Base-by-base conservation (phyloP, 805 yeast species). In the Wickerhamiella allomyrinae region DNA sequence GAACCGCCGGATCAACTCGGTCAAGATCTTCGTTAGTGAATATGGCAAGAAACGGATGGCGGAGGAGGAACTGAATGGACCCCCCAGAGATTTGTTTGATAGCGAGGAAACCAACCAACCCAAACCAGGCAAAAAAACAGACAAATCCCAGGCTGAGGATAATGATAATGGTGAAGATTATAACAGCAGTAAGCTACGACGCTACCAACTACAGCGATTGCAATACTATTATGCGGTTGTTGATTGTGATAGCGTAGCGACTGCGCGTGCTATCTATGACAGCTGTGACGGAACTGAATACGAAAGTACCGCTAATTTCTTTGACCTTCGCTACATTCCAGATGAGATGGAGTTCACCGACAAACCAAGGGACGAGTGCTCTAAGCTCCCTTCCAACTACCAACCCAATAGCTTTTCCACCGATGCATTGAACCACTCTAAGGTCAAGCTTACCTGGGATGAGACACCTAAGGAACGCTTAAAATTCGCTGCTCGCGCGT, bases 371-470 rank as follows among this genome's bases (percentile, higher is more conserved):
- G 97, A 91, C 53, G 57, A 59, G 24, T 84, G 96, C 62, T 62
- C 65, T 19, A 73, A 73, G 47, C 65, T 86, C 7, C 95, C 97
- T 6, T 62, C 76, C 2, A 73, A 73, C 39, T 91, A 91, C 61
- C 77, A 75, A 50, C 98, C 98, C 15, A 68, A 68, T 41, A 67
- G 70, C 8, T 91, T 91, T 60, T 82, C 83, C 23, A 91, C 98
- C 3, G 96, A 84, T 62, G 98, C 98, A 0, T 68, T 91, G 46
- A 95, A 91, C 58, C 95, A 86, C 57, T 87, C 97, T 13, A 91
- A 87, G 55, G 98, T 91, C 39, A 87, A 84, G 59, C 69, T 91
- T 50, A 87, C 97, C 0, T 91, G 98, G 98, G 98, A 91, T 61
- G 97, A 89, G 63, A 93, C 97, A 0, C 97, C 98, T 6, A 79